phyloP scores from a whole-genome alignment of 2,329 filamentous ascomycete genomes.

The Pseudopyricularia cyperi region DNA sequence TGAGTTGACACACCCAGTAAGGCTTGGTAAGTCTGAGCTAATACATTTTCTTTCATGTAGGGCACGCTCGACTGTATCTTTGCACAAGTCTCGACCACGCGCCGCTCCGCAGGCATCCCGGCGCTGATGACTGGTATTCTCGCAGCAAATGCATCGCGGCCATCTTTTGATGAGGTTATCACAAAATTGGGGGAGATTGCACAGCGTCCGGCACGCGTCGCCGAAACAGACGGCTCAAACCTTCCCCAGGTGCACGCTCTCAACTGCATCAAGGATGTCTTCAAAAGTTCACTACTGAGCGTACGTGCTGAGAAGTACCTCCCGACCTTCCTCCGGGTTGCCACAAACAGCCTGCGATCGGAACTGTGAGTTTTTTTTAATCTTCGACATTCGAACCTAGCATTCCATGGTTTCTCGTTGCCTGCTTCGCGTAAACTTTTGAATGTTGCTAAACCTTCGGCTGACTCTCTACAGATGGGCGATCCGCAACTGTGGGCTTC shows the following conservation, averaged over 20 bases:
- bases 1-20: slow-evolving; percentile 15
- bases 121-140: slow-evolving; percentile 75
- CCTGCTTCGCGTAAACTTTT: neutral
- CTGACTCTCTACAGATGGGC: slow-evolving; percentile 52
- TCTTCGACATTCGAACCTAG: neutral
- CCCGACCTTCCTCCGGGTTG: slow-evolving; percentile 62
- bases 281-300: slow-evolving; percentile 68
- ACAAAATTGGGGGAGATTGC: slow-evolving; percentile 47
- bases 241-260: slow-evolving; percentile 88
- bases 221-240: slow-evolving; percentile 48
- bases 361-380: slow-evolving; percentile 43
- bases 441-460: neutral
- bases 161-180: slow-evolving; percentile 54
- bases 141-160: slow-evolving; percentile 44
- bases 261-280: slow-evolving; percentile 86
- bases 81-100: slow-evolving; percentile 67
- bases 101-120: slow-evolving; percentile 84
- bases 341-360: slow-evolving; percentile 65
- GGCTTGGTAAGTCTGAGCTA: neutral
- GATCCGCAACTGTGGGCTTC: slow-evolving; percentile 82
- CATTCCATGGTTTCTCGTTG: neutral
- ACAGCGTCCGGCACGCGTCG: slow-evolving; percentile 33
- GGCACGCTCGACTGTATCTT: slow-evolving; percentile 58
- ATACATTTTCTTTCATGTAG: slow-evolving; percentile 18
- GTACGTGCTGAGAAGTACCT: slow-evolving; percentile 62